Base-by-base conservation (phyloP, 2,329 filamentous ascomycete species). In the Ophiostoma tasmaniense region DNA sequence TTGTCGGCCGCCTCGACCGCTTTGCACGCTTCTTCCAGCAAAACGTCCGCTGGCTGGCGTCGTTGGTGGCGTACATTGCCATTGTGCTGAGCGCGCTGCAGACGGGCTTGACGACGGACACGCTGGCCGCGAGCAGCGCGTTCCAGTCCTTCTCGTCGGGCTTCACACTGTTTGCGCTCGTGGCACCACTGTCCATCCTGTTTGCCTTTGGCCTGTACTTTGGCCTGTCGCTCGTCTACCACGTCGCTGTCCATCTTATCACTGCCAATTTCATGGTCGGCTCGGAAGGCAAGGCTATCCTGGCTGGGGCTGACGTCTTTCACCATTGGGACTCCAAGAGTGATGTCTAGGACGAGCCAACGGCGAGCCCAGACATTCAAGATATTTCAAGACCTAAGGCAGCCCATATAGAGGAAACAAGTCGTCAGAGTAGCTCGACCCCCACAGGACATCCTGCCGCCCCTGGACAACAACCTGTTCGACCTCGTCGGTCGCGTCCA, bases 41-140 rank as follows among this genome's bases (percentile, higher is more conserved):
- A 42, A 81, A 83, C 70, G 78, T 83, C 28, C 75, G 75, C 22
- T 79, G 74, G 77, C 71, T 84, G 1, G 75, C 79, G 0, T 74
- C 77, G 10, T 73, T 77, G 1, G 77, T 79, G 3, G 79, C 79
- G 2, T 84, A 81, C 71, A 72, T 83, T 25, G 78, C 77, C 52
- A 72, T 85, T 20, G 76, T 83, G 22, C 75, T 85, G 39, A 80
- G 80, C 2, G 82, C 82, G 0, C 82, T 85, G 80, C 82, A 85
- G 74, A 80, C 83, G 14, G 81, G 80, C 0, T 73, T 83, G 13
- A 76, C 77, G 2, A 81, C 78, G 0, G 71, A 77, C 1, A 62
- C 64, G 30, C 76, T 83, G 1, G 65, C 64, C 0, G 71, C 75
- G 0, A 80, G 77, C 70, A n/a, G 70, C 0, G 68, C 72, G 0